Conservation (phyloP, 2,329 filamentous ascomycete genomes). For the Xylariaceae sp. region DNA sequence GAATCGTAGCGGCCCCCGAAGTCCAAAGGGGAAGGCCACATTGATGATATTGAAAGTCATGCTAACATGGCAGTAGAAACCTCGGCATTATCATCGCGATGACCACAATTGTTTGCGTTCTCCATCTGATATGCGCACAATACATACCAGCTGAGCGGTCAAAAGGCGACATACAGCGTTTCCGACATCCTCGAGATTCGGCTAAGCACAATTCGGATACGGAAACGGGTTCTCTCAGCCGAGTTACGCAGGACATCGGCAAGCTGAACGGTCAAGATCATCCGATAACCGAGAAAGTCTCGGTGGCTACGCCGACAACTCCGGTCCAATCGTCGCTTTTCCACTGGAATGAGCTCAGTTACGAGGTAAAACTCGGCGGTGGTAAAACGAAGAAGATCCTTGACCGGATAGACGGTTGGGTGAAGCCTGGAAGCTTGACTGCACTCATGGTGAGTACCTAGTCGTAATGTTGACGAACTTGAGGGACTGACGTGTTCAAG, state of each 20-base stretch:
- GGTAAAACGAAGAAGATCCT: background rate
- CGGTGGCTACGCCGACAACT: no score
- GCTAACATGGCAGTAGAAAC: conserved; percentile 37
- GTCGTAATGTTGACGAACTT: background rate
- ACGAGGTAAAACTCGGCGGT: conserved; percentile 57
- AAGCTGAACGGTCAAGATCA: no score
- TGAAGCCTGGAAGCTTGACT: conserved; percentile 82
- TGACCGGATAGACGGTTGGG: conserved; percentile 52
- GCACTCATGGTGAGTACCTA: conserved; percentile 58
- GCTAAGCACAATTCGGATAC: no score
- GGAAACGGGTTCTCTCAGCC: no score
- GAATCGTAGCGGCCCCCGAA: no score
- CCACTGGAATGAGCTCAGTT: conserved; percentile 78
- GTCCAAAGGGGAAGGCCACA: no score
- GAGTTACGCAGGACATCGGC: no score
- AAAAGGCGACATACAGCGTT: conserved; percentile 40
- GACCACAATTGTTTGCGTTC: conserved; percentile 49
- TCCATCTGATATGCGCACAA: conserved; percentile 55
- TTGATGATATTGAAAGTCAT: background rate
- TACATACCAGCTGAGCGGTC: conserved; percentile 59
- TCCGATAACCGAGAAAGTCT: no score
- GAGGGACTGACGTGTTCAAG: background rate
- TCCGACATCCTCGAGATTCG: no score
- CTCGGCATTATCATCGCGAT: conserved; percentile 61
- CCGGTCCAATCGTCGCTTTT: conserved; percentile 50